Evolutionary conservation across 768 basidiomycete genomes (phyloP), one percentile per base, ranked within the genome.

Genomic region (Leccinellum albellum): DNA sequence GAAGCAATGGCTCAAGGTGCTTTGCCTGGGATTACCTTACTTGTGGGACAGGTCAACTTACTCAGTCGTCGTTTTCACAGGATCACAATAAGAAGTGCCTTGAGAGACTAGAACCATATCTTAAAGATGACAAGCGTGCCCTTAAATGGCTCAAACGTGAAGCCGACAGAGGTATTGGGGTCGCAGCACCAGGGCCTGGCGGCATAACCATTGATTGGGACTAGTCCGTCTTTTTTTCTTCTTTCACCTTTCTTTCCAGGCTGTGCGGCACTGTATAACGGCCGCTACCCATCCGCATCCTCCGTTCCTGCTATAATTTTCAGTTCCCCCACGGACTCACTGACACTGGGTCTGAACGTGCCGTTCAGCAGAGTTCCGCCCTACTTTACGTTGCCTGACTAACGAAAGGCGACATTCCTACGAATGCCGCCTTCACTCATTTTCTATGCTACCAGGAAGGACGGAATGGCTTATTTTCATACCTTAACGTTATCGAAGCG

Each of bases 121-220:
- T 94, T 57, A 83, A 84, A 58, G 84, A 88, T 35, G 91, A 94
- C 71, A 88, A 87, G 73, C 84, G 89, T 29, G 91, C 91, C 15
- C 65, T 86, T 65, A 88, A 84, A 65, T 94, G 88, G 87, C 80
- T 94, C 42, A 84, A 84, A 67, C 79, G 88, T 50, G 88, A 92
- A 70, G 81, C 84, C 32, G 84, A 89, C 50, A 82, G 88, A 46
- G 83, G 84, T 28, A 88, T 92, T 57, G 91, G 90, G 42, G 73
- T 92, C 44, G 84, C 86, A 40, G 74, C 62, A 33, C 70, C 83
- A 23, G 81, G 80, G 24, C 85, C 87, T 13, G 88, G 83, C 29
- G 89, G 89, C 53, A 74, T 92, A 59, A 75, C 81, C 52, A 88
- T 93, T 61, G 89, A 93, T 59, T 93, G 90, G 90, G 84, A 86